phyloP scores from a whole-genome alignment of 306 rosid genomes.

The Dicorynia guianensis region DNA sequence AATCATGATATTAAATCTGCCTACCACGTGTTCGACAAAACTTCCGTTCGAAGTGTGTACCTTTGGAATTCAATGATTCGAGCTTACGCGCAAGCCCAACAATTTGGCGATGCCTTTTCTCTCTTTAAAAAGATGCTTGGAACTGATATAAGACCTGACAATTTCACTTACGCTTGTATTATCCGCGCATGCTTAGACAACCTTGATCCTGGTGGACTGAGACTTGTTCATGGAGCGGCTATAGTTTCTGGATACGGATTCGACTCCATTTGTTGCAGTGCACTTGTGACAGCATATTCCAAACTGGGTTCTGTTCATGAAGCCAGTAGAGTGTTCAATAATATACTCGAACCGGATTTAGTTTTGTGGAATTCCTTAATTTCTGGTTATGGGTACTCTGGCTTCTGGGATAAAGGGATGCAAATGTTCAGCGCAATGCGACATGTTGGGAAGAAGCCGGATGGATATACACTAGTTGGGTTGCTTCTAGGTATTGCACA shows the following conservation, averaged over 20 bases:
- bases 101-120: conserved; percentile 59
- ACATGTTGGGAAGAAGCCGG: conserved; percentile 58
- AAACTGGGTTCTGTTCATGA: conserved; percentile 71
- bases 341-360: conserved; percentile 65
- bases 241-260: conserved; percentile 45
- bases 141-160: conserved; percentile 59
- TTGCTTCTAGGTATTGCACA: conserved; percentile 62
- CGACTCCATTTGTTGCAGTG: conserved; percentile 61
- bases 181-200: conserved; percentile 54
- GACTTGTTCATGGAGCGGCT: conserved; percentile 53
- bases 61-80: conserved; percentile 92
- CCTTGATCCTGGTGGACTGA: conserved; percentile 39
- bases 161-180: conserved; percentile 50
- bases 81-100: conserved; percentile 65
- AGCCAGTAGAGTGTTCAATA: conserved; percentile 67
- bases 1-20: conserved; percentile 58
- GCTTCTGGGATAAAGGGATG: conserved; percentile 68
- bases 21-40: conserved; percentile 66
- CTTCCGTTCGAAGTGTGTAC: conserved; percentile 63
- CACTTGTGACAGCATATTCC: conserved; percentile 66
- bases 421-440: conserved; percentile 65
- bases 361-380: conserved; percentile 88
- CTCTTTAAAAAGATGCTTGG: conserved; percentile 64
- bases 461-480: conserved; percentile 81
- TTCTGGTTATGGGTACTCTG: conserved; percentile 67